Evolutionary conservation across 1,284 basidiomycete species (phyloP).

Genomic region (Ganoderma boninense): DNA sequence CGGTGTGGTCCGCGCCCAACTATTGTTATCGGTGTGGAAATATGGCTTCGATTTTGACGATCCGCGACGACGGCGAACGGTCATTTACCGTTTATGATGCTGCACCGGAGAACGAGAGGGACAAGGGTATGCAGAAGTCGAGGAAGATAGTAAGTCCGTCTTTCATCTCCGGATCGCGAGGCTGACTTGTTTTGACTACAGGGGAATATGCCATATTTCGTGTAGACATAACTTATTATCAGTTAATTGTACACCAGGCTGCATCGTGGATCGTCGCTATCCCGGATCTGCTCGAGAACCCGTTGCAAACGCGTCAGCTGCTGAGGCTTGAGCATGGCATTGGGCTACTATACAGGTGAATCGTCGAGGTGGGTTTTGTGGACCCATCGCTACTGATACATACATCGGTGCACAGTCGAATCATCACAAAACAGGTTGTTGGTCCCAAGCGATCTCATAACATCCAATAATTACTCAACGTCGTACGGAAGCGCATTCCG

Average conservation of each 20-base stretch:
- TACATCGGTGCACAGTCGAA: background rate
- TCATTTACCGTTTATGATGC: constrained; percentile 85
- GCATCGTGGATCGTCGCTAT: background rate
- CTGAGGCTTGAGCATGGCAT: background rate
- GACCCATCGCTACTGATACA: background rate
- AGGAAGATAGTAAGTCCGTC: constrained; percentile 64
- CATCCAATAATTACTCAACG: constrained; percentile 9
- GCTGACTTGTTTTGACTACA: constrained; percentile 31
- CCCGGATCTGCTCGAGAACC: background rate
- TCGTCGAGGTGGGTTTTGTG: background rate
- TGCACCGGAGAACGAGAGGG: constrained; percentile 86
- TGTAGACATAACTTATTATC: constrained; percentile 45
- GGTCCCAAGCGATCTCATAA: background rate
- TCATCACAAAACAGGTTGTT: background rate
- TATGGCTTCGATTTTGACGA: constrained; percentile 78
- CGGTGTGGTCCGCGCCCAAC: constrained; percentile 98
- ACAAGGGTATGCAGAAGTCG: constrained; percentile 69
- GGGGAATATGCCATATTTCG: constrained; percentile 72
- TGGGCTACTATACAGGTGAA: constrained; percentile 12
- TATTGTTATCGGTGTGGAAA: constrained; percentile 92
- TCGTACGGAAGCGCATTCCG: constrained; percentile 41
- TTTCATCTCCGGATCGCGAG: background rate
- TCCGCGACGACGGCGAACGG: constrained; percentile 70
- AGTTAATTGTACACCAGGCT: constrained; percentile 2
- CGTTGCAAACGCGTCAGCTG: background rate